phyloP scores from a whole-genome alignment of 305 asterid genomes.

The Rubia peregrina region DNA sequence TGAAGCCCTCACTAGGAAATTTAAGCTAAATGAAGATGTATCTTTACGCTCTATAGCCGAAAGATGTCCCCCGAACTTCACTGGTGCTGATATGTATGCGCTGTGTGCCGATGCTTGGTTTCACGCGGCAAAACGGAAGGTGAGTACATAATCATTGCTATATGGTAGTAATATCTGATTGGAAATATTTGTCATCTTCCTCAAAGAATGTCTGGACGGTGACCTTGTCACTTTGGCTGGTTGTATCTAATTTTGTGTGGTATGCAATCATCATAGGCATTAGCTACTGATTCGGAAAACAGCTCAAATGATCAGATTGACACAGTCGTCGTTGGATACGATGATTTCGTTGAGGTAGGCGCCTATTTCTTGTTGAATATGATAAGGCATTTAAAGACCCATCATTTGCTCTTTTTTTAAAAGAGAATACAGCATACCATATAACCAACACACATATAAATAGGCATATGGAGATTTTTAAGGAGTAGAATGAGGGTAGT shows the following conservation, averaged over 20 bases:
- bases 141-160: constrained; percentile 14
- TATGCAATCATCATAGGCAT: constrained; percentile 34
- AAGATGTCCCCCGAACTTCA: constrained; percentile 89
- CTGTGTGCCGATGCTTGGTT: constrained; percentile 99
- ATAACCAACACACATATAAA: not conserved
- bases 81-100: constrained; percentile 98
- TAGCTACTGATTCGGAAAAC: constrained; percentile 35
- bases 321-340: constrained; percentile 58
- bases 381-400: constrained; percentile 5
- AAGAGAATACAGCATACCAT: not conserved
- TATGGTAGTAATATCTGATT: not conserved
- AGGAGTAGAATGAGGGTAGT: not conserved
- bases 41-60: constrained; percentile 63
- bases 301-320: constrained; percentile 34
- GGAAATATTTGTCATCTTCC: not conserved
- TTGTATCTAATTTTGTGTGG: constrained; percentile 5
- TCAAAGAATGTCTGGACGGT: not conserved
- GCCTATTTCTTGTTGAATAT: not conserved
- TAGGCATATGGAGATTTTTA: not conserved
- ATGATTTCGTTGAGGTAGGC: constrained; percentile 73
- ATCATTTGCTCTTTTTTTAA: too few relatives aligned
- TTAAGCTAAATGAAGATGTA: constrained; percentile 67
- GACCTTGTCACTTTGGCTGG: not conserved
- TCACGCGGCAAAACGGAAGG: constrained; percentile 86
- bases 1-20: constrained; percentile 80